Percentiles rank a stretch among this genome's conserved stretches.
phyloP scores from a whole-genome alignment of 495 filamentous ascomycete species.

The Penicillium robsamsonii region DNA sequence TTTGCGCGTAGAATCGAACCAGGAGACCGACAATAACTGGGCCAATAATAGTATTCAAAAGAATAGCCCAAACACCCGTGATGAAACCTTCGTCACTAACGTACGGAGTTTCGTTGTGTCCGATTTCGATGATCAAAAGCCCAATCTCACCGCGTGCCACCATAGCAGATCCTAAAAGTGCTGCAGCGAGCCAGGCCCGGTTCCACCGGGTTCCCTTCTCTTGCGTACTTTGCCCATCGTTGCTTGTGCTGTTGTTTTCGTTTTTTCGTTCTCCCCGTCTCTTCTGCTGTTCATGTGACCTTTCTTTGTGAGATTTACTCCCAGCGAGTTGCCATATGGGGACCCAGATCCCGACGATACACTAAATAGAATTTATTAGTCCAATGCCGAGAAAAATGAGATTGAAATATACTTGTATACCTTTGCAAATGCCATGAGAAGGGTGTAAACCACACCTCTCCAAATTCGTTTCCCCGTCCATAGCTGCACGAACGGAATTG shows the following conservation, averaged over 20 bases:
- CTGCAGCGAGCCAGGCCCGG: constrained; percentile 44
- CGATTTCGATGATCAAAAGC: constrained; percentile 68
- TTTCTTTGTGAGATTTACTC: constrained; percentile 1
- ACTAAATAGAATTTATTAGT: constrained; percentile 15
- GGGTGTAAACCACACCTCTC: constrained; percentile 64
- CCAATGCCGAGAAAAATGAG: neutral
- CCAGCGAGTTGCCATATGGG: constrained; percentile 21
- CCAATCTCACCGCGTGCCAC: constrained; percentile 76
- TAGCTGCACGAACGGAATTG: constrained; percentile 66
- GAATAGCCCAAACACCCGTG: constrained; percentile 68
- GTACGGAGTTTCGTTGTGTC: constrained; percentile 42
- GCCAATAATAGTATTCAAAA: constrained; percentile 71
- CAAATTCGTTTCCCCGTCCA: constrained; percentile 62
- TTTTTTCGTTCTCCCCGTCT: neutral
- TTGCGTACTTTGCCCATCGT: neutral
- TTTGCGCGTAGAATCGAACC: constrained; percentile 35
- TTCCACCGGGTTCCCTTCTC: constrained; percentile 5
- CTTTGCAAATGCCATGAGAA: constrained; percentile 68
- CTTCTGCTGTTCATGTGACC: neutral
- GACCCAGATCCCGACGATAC: constrained; percentile 33
- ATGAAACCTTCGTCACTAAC: constrained; percentile 51
- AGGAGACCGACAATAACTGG: constrained; percentile 63
- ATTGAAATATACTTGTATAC: constrained; percentile 17
- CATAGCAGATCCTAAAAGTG: constrained; percentile 61
- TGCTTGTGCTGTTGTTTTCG: neutral